Evolutionary conservation across 371 early-diverging fungal genomes (phyloP).

Genomic region (Mortierella polycephala): DNA sequence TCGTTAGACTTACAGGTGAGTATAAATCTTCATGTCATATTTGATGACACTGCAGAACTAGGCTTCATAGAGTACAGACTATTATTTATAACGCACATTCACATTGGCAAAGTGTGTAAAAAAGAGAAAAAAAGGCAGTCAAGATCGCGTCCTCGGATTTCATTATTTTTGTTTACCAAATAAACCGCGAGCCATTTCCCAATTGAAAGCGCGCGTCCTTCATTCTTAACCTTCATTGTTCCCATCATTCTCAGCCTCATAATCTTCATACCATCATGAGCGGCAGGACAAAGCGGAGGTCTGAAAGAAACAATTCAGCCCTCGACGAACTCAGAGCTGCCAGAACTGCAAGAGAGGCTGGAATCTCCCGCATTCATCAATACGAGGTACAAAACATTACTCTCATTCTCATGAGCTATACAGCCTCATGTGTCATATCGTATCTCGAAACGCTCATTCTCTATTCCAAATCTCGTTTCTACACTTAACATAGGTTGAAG

Average conservation of each 20-base stretch:
- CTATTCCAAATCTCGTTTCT: background rate
- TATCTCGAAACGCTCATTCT: background rate
- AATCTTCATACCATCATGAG: constrained; percentile 23
- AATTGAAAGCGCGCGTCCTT: background rate
- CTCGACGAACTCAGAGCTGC: constrained; percentile 24
- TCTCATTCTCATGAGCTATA: background rate
- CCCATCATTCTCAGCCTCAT: background rate
- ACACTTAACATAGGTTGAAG: constrained; percentile 25
- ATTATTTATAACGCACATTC: background rate
- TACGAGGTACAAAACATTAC: constrained; percentile 25
- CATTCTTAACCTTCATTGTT: background rate
- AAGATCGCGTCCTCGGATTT: constrained; percentile 6
- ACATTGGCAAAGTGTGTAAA: background rate
- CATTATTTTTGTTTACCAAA: constrained; percentile 5
- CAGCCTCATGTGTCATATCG: background rate
- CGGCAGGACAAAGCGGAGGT: constrained; percentile 38
- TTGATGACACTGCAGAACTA: background rate
- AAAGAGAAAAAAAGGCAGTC: constrained; percentile 1
- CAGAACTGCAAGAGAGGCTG: constrained; percentile 24
- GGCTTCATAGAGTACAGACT: background rate
- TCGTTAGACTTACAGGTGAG: too few species aligned
- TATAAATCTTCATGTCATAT: too few species aligned
- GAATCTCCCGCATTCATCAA: constrained; percentile 42
- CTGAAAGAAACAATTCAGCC: constrained; percentile 24
- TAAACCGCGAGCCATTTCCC: background rate